phyloP scores from a whole-genome alignment of 2,329 filamentous ascomycete species.

The Hortaea werneckii region DNA sequence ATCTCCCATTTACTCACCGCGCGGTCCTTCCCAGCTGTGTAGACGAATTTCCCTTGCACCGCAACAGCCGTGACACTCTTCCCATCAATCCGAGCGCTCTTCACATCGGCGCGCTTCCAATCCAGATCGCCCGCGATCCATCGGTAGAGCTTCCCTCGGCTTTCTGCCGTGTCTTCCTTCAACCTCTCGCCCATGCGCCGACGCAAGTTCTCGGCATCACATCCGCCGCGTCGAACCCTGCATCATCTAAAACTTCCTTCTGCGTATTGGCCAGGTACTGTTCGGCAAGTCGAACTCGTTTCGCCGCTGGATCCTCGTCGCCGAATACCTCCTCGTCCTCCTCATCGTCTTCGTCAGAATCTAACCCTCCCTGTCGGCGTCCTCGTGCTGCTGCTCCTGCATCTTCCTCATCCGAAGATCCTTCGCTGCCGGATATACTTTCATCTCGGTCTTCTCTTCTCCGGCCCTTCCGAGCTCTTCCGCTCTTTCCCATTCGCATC shows the following conservation, averaged over 20 bases:
- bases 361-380: conserved; percentile 24
- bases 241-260: conserved; percentile 61
- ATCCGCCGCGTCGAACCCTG: conserved; percentile 86
- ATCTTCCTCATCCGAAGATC: conserved; percentile 51
- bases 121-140: conserved; percentile 64
- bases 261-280: conserved; percentile 86
- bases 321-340: conserved; percentile 58
- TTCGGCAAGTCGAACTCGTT: conserved; percentile 76
- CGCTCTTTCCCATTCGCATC: conserved; percentile 30
- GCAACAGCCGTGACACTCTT: conserved; percentile 71
- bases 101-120: conserved; percentile 41
- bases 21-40: conserved; percentile 80
- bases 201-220: conserved; percentile 83
- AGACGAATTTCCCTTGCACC: conserved; percentile 67
- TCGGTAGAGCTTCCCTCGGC: conserved; percentile 81
- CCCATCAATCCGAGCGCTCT: conserved; percentile 69
- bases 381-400: conserved; percentile 1
- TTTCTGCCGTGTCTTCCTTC: conserved; percentile 83
- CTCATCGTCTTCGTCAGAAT: conserved; percentile 29
- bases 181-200: conserved; percentile 53
- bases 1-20: conserved; percentile 83
- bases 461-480: conserved; percentile 37
- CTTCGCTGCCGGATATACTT: conserved; percentile 79
- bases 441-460: conserved; percentile 29
- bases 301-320: conserved; percentile 80